These are phyloP conservation scores for Bretziella fagacearum DNA, from an alignment of 2,329 filamentous ascomycete genomes.

Conservation along the genomic window DNA sequence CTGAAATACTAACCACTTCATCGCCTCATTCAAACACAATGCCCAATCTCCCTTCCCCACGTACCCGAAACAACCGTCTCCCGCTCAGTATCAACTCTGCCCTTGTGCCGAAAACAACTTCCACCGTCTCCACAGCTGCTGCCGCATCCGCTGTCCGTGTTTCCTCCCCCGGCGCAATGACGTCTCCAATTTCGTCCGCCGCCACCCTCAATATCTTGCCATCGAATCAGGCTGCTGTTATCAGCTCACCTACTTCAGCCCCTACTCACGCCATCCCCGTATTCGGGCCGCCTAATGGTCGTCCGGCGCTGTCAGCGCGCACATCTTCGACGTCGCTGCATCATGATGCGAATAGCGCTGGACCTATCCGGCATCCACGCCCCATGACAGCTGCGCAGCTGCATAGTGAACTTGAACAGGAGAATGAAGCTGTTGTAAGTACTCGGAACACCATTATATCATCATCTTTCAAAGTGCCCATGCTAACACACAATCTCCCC, in stretches of 20 bases:
- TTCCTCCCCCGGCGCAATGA: constrained; percentile 15
- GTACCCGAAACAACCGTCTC: background rate
- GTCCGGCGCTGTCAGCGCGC: constrained; percentile 9
- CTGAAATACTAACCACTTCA: background rate
- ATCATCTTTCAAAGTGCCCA: background rate
- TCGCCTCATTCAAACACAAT: background rate
- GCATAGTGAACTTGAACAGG: constrained; percentile 78
- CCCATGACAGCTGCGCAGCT: constrained; percentile 80
- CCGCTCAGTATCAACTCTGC: background rate
- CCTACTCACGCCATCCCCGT: constrained; percentile 19
- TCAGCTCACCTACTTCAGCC: constrained; percentile 20
- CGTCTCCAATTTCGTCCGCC: constrained; percentile 21
- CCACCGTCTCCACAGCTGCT: background rate
- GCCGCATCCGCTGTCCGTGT: background rate
- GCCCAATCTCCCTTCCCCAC: background rate
- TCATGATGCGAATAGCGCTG: constrained; percentile 20
- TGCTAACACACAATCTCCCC: background rate
- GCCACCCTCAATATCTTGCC: constrained; percentile 38
- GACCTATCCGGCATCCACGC: constrained; percentile 62
- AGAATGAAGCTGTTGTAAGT: constrained; percentile 80
- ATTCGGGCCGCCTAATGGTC: constrained; percentile 17
- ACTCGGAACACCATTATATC: background rate
- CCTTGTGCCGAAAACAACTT: background rate
- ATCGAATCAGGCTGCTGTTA: constrained; percentile 35
- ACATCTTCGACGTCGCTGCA: constrained; percentile 12